phyloP scores from a whole-genome alignment of 192 early-diverging fungal genomes.

The Podila horticola region DNA sequence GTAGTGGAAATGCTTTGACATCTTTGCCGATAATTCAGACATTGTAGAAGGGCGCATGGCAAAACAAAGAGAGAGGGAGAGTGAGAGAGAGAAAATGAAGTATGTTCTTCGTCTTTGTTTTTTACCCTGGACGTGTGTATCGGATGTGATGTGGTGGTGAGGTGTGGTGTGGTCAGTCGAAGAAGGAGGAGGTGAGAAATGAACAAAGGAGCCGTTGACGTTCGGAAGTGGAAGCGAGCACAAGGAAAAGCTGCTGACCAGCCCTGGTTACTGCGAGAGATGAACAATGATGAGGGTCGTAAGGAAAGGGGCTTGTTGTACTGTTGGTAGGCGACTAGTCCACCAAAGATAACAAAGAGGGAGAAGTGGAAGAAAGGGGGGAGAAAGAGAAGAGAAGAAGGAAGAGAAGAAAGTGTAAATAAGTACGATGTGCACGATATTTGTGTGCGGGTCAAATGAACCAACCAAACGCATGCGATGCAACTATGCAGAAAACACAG shows the following conservation, averaged over 20 bases:
- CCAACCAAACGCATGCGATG: too few relatives aligned
- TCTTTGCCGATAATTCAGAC: constrained; percentile 22
- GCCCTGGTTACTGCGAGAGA: constrained; percentile 4
- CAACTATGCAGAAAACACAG: neutral
- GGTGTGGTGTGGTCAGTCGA: neutral
- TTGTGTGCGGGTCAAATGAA: neutral
- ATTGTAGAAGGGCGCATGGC: neutral
- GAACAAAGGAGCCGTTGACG: neutral
- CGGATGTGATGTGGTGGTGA: neutral
- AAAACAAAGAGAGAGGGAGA: too few relatives aligned
- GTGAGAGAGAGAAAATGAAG: too few relatives aligned
- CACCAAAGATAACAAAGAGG: too few relatives aligned
- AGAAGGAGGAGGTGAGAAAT: neutral
- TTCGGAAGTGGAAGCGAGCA: neutral
- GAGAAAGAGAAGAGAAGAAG: neutral
- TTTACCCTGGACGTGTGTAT: too few relatives aligned
- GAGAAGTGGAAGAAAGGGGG: neutral
- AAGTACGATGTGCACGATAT: neutral
- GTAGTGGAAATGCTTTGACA: constrained; percentile 21
- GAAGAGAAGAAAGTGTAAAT: neutral
- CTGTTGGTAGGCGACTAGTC: neutral
- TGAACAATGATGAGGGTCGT: neutral
- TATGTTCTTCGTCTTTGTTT: too few relatives aligned
- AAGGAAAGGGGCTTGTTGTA: neutral
- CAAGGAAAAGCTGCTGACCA: neutral